Conservation (phyloP, 805 yeast genomes). For the Sugiyamaella americana region DNA sequence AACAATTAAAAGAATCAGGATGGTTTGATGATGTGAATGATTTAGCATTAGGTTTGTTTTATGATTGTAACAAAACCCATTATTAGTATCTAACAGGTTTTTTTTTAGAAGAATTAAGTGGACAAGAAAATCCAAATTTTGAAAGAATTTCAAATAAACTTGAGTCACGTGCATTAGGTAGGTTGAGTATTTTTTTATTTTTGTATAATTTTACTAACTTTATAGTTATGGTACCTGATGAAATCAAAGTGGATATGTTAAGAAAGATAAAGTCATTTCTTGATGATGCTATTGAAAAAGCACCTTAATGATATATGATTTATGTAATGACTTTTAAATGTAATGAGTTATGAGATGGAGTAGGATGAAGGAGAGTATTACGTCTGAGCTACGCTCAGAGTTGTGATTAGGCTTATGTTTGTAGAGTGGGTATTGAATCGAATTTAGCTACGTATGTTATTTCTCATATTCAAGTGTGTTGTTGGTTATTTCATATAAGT, state of each 20-base stretch:
- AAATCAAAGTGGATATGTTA: slow-evolving; percentile 54
- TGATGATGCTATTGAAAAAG: slow-evolving; percentile 19
- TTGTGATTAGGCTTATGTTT: too few species aligned
- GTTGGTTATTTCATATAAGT: too few species aligned
- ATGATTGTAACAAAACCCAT: neutral
- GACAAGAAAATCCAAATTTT: slow-evolving; percentile 45
- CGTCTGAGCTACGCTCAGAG: too few species aligned
- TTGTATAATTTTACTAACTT: neutral
- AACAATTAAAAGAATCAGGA: slow-evolving; percentile 66
- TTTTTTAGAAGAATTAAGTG: slow-evolving; percentile 33
- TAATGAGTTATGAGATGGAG: too few species aligned
- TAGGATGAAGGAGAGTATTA: too few species aligned
- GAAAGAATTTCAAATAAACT: slow-evolving; percentile 46
- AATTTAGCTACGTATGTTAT: too few species aligned
- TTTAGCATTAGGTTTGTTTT: slow-evolving; percentile 45
- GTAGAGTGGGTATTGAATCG: too few species aligned
- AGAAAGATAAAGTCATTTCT: slow-evolving; percentile 38
- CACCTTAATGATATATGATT: too few species aligned
- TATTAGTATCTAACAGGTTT: neutral
- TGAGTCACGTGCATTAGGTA: slow-evolving; percentile 60
- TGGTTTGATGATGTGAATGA: slow-evolving; percentile 76
- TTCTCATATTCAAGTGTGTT: too few species aligned
- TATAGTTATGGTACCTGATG: slow-evolving; percentile 54
- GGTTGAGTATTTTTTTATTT: slow-evolving; percentile 20
- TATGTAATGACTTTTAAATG: too few species aligned